These are phyloP conservation scores for Penicillium lividum DNA, from an alignment of 495 filamentous ascomycete genomes.

Conservation along the genomic window DNA sequence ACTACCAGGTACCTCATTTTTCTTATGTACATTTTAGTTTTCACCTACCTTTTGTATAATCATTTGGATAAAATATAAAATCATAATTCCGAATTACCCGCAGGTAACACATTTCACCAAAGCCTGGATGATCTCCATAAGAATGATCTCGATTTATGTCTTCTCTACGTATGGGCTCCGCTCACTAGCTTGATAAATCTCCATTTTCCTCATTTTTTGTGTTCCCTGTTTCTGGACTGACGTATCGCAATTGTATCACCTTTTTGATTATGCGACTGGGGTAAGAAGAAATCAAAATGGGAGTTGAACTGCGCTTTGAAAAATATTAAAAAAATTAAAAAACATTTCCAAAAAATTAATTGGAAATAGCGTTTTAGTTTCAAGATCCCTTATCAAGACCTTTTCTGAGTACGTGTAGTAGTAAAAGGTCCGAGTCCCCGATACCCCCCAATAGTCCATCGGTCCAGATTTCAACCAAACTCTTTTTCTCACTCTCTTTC, in stretches of 20 bases:
- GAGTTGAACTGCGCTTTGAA: background rate
- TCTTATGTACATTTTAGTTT: background rate
- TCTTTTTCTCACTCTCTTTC: background rate
- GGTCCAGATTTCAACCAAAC: background rate
- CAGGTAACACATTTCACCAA: slow-evolving; percentile 18
- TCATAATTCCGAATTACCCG: slow-evolving; percentile 15
- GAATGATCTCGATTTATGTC: slow-evolving; percentile 12
- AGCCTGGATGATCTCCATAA: slow-evolving; percentile 19
- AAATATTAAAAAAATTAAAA: background rate
- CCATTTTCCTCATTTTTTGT: slow-evolving; percentile 10
- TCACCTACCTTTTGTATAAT: too few relatives aligned
- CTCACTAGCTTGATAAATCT: slow-evolving; percentile 5
- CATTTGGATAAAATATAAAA: too few relatives aligned
- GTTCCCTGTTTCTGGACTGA: slow-evolving; percentile 28
- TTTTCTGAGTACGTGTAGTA: background rate
- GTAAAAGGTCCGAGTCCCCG: slow-evolving; percentile 11
- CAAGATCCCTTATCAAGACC: slow-evolving; percentile 7
- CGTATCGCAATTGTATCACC: slow-evolving; percentile 6
- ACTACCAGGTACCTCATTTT: background rate
- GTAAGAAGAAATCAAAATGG: background rate
- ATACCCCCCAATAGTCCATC: slow-evolving; percentile 4
- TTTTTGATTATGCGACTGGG: slow-evolving; percentile 8
- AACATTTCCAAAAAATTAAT: background rate
- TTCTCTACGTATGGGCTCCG: slow-evolving; percentile 3
- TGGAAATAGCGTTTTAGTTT: background rate